These are phyloP conservation scores for Pseudomicrostroma phylloplanum DNA, from an alignment of 1,284 basidiomycete species.

Conservation along the genomic window DNA sequence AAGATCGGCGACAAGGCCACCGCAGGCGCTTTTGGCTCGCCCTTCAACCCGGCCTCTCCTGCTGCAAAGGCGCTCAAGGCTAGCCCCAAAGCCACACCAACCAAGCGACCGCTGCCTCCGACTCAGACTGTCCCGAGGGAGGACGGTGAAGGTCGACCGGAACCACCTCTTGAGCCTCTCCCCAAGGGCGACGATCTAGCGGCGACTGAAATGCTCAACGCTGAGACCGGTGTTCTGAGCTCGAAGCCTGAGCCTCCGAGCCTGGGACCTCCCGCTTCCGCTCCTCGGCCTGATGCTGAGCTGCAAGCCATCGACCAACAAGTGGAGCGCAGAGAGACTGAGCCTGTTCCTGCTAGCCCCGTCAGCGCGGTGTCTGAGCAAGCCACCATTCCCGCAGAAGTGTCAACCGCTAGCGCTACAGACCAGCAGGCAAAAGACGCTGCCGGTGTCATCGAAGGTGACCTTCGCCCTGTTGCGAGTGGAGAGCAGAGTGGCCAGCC, in stretches of 20 bases:
- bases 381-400: background rate
- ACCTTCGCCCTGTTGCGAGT: background rate
- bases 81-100: too few relatives aligned
- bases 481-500: background rate
- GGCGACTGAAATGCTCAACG: conserved; percentile 1
- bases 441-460: background rate
- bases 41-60: too few relatives aligned
- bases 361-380: background rate
- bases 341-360: too few relatives aligned
- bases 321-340: too few relatives aligned
- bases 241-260: background rate
- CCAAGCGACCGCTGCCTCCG: too few relatives aligned
- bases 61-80: too few relatives aligned
- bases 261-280: background rate
- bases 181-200: conserved; percentile 5
- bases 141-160: background rate
- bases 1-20: too few relatives aligned
- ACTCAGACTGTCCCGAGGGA: too few relatives aligned
- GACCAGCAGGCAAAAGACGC: background rate
- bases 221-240: too few relatives aligned
- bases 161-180: background rate
- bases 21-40: too few relatives aligned
- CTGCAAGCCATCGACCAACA: background rate
- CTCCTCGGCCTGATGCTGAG: background rate
- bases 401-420: background rate